These are phyloP conservation scores for Phytophthora palmivora DNA, from an alignment of 352 stramenopile species.

Conservation along the genomic window DNA sequence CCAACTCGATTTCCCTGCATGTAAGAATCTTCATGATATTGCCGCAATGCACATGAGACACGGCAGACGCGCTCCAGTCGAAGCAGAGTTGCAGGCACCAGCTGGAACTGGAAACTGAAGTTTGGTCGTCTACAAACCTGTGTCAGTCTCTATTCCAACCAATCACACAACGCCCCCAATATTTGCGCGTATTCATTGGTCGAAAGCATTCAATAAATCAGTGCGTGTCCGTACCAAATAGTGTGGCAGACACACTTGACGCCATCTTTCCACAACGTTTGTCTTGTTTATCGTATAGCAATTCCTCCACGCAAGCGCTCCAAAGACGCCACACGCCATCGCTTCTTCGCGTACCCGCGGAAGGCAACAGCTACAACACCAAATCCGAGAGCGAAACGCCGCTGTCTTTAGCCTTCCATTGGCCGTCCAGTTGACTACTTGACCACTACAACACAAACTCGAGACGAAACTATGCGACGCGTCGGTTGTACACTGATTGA, in stretches of 20 bases:
- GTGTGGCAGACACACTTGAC: not conserved
- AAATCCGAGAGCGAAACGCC: conserved; percentile 16
- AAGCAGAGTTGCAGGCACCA: not conserved
- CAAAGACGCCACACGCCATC: conserved; percentile 24
- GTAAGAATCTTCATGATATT: no score
- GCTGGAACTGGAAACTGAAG: not conserved
- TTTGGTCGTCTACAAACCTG: not conserved
- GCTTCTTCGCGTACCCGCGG: conserved; percentile 12
- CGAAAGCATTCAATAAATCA: conserved; percentile 3
- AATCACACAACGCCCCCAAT: not conserved
- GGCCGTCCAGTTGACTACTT: conserved; percentile 25
- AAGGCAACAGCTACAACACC: conserved; percentile 13
- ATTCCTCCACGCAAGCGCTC: not conserved
- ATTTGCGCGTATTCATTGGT: not conserved
- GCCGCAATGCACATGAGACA: no score
- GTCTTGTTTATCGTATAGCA: not conserved
- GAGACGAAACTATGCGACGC: conserved; percentile 26
- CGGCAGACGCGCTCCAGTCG: no score
- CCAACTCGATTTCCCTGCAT: no score
- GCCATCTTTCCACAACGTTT: conserved; percentile 11
- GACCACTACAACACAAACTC: conserved; percentile 1
- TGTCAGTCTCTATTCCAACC: not conserved
- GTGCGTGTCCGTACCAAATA: conserved; percentile 21
- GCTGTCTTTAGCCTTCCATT: conserved; percentile 13
- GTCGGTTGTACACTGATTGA: conserved; percentile 24